Evolutionary conservation across 345 rosid genomes (phyloP).

Genomic region (Stellera chamaejasme): DNA sequence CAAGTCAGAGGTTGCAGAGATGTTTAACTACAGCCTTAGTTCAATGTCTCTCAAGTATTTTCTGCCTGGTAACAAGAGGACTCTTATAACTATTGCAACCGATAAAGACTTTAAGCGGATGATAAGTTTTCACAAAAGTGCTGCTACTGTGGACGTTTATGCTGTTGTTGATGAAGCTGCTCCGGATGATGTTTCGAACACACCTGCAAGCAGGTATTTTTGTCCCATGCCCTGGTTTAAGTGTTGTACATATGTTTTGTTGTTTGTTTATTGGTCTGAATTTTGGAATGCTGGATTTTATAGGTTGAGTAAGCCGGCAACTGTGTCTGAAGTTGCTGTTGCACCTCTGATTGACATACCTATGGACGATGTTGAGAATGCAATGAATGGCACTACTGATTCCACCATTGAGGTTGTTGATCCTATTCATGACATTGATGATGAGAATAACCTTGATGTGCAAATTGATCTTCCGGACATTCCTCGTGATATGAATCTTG

Average conservation of each 20-base stretch:
- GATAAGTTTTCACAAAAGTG: conserved; percentile 59
- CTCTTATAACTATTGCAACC: conserved; percentile 64
- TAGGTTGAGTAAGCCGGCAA: conserved; percentile 80
- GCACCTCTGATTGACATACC: conserved; percentile 33
- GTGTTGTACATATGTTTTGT: not conserved
- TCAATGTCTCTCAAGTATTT: conserved; percentile 67
- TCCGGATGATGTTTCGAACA: conserved; percentile 56
- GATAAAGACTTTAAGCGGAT: conserved; percentile 63
- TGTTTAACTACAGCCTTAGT: conserved; percentile 38
- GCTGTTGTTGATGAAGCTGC: conserved; percentile 49
- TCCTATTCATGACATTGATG: conserved; percentile 37
- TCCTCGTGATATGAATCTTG: conserved; percentile 38
- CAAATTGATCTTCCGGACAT: conserved; percentile 37
- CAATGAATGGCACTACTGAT: conserved; percentile 42
- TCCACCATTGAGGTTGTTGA: conserved; percentile 25
- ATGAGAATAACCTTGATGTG: conserved; percentile 28
- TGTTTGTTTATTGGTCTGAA: conserved; percentile 11
- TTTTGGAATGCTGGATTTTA: conserved; percentile 12
- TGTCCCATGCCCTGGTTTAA: not conserved
- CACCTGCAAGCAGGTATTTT: conserved; percentile 80
- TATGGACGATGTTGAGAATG: conserved; percentile 26
- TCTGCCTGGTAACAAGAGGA: conserved; percentile 80
- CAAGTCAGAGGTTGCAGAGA: conserved; percentile 59
- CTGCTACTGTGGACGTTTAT: conserved; percentile 48
- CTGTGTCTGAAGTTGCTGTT: conserved; percentile 67